Base-by-base conservation (phyloP, 2,329 filamentous ascomycete species). In the Lecanicillium sp. region DNA sequence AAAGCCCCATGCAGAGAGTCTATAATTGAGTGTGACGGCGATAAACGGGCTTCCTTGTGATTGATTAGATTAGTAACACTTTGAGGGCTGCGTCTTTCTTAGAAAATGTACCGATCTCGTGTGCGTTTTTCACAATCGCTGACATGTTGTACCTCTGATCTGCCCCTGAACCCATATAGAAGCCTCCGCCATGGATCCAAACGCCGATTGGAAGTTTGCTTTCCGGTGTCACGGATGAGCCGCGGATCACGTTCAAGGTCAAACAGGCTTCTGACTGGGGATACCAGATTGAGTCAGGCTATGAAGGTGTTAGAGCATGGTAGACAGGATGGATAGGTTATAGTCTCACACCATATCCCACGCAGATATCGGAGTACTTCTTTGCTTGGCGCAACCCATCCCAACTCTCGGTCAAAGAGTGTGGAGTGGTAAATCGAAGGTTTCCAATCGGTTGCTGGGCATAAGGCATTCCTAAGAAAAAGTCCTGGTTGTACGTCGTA, bases 381-480 rank as follows among this genome's bases (percentile, higher is more conserved):
- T 25, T 25, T 25, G 22, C 22, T 25, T 25, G 7, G 22, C 22
- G 22, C 22, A 25, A 6, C 11, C 22, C 22, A 25, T 25, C 22
- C 22, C 22, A 25, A 25, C 22, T 25, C 22, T 25, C 22, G 22
- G 22, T 25, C 22, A 25, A 25, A 25, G 22, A 11, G 7, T 25
- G 22, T 11, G 22, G 22, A 25, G 22, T 25, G 22, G 22, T 25
- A 11, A 25, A 37, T 12, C 35, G 35, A 37, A 37, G 35, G 27
- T 18, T 18, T 9, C 20, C 17, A 11, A 52, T 35, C 2, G 46
- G 35, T 18, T 25, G 51, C 44, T 70, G 67, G 3, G 73, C 73
- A 50, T 70, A 78, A 0, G 73, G 73, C 3, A 78, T 65, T 3
- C 67, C 68, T 4, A 71, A 51, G 48, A 72, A 73, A 44, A 65